These are phyloP conservation scores for Ceriops tagal DNA, from an alignment of 345 rosid species.

Conservation along the genomic window DNA sequence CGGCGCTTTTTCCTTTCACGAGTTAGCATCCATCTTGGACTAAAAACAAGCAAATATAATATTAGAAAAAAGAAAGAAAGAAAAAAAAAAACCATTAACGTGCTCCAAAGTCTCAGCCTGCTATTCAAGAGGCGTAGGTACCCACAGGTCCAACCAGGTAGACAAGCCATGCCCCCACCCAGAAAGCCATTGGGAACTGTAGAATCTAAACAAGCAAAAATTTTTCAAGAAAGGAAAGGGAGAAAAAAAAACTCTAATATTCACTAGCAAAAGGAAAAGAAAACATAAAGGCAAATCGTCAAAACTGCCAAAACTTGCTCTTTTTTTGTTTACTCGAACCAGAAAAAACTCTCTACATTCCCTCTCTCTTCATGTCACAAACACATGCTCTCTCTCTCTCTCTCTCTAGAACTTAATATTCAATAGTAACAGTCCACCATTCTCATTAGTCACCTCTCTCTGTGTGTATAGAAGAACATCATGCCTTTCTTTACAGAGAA, in stretches of 20 bases:
- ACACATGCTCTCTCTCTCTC: slow-evolving; percentile 13
- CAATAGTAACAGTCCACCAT: not conserved
- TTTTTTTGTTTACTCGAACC: not conserved
- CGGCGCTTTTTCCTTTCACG: too few relatives aligned
- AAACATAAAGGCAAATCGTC: not conserved
- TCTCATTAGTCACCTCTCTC: not conserved
- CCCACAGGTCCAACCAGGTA: slow-evolving; percentile 18
- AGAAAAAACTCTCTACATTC: not conserved
- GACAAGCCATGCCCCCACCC: slow-evolving; percentile 39
- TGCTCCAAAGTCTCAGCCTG: slow-evolving; percentile 18
- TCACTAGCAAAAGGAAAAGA: not conserved
- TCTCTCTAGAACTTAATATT: not conserved
- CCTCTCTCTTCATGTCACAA: not conserved
- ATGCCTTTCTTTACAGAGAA: slow-evolving; percentile 52
- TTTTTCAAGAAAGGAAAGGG: not conserved
- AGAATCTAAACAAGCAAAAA: not conserved
- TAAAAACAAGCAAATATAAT: too few relatives aligned
- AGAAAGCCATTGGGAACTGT: slow-evolving; percentile 12
- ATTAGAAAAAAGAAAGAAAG: too few relatives aligned
- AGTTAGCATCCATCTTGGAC: too few relatives aligned
- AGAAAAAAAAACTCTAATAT: not conserved
- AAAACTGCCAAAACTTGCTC: slow-evolving; percentile 6
- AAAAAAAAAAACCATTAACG: too few relatives aligned
- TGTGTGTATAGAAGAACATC: slow-evolving; percentile 6
- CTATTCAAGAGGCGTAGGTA: not conserved